Conservation (phyloP, 352 stramenopile species). For the Globisporangium cystogenes region DNA sequence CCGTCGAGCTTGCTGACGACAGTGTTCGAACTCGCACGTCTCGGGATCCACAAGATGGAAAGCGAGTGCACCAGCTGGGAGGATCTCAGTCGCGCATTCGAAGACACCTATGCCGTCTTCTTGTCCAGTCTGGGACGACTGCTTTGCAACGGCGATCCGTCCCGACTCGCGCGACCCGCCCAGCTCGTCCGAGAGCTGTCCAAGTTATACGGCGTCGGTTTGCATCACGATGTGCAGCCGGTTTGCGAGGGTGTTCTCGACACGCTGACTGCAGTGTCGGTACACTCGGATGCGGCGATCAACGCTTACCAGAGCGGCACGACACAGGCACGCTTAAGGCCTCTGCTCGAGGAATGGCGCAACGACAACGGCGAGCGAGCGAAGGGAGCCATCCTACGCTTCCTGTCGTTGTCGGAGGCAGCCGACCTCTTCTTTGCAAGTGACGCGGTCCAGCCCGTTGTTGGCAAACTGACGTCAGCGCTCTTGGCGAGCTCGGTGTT, state of each 20-base stretch:
- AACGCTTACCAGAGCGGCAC: neutral
- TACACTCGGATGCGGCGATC: neutral
- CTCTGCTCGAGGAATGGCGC: constrained; percentile 5
- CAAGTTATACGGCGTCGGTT: constrained; percentile 1
- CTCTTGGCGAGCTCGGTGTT: constrained; percentile 19
- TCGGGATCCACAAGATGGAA: constrained; percentile 1
- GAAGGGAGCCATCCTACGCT: constrained; percentile 1
- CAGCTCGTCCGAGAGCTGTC: constrained; percentile 4
- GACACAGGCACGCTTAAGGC: constrained; percentile 1
- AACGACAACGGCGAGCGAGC: neutral
- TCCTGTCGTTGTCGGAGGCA: constrained; percentile 5
- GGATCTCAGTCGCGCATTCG: neutral
- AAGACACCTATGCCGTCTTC: neutral
- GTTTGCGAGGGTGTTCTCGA: constrained; percentile 3
- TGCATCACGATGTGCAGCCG: neutral
- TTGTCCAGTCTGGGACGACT: constrained; percentile 4
- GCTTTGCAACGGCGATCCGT: neutral
- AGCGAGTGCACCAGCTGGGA: neutral
- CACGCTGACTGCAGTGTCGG: neutral
- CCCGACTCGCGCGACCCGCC: neutral
- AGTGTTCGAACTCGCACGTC: neutral
- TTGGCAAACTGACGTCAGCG: constrained; percentile 6
- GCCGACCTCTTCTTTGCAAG: constrained; percentile 10
- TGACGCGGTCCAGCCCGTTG: constrained; percentile 11
- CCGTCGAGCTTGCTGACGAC: neutral